Base-by-base conservation (phyloP, 1,284 basidiomycete genomes). In the Trametes pubescens region DNA sequence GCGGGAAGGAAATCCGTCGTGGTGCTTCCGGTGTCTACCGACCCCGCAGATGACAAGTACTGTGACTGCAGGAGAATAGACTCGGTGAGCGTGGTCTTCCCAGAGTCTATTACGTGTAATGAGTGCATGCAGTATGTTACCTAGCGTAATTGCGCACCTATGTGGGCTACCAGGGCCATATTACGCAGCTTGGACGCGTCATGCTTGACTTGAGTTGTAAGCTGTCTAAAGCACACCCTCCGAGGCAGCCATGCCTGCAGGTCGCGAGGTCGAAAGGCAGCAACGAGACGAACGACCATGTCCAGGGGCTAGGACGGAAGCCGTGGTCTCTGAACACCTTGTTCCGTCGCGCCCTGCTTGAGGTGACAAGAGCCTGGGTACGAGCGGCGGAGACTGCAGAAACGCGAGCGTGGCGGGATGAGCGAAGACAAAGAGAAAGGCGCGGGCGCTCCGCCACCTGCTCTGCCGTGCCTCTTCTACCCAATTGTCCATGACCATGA, bases 1-100 rank as follows among this genome's bases (percentile, higher is more conserved):
- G 93, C 92, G 14, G 94, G 94, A 13, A 96, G 81, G 69, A 95
- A 96, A 75, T 96, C 94, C 1, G 95, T 96, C 0, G 90, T 95
- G 0, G 94, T 96, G 67, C 92, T 95, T 14, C 95, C 94, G 0
- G 89, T 91, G 73, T 96, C 94, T 16, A 96, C 94, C 9, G 94
- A 89, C 9, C 94, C 94, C 3, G 92, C 84, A 34, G 82, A 78
- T 21, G 85, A 81, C n/a, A 94, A 80, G 72, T 92, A 94, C 2
- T 86, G 84, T 3, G 94, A 92, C 59, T 87, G 86, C 61, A 90
- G 83, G 18, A 96, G 82, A 29, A 96, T 90, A 11, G 93, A 94
- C 79, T 96, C 94, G 0, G 94, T 96, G 40, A 96, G 78, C 2
- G 94, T 96, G 0, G 94, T 96, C 78, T 96, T 96, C 52, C 94